Conservation (phyloP, 2,329 filamentous ascomycete species). For the Scedosporium apiospermum region DNA sequence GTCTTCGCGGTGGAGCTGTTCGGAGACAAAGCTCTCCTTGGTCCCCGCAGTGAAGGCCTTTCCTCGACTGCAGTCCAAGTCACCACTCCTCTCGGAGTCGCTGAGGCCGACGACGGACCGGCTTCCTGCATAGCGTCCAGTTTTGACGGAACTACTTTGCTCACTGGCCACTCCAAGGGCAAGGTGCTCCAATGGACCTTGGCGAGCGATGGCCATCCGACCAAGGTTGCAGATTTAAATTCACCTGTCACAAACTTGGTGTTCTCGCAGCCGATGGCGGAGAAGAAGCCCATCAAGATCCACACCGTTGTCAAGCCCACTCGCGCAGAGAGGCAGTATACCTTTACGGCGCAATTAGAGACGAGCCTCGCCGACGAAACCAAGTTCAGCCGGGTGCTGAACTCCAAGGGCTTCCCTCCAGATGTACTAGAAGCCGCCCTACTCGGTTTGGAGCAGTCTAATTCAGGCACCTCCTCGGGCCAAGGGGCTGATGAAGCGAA, state of each 20-base stretch:
- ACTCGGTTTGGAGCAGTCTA: conserved; percentile 14
- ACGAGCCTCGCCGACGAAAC: conserved; percentile 27
- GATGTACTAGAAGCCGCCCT: conserved; percentile 41
- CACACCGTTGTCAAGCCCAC: conserved; percentile 72
- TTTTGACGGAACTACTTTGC: conserved; percentile 70
- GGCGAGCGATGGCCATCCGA: conserved; percentile 56
- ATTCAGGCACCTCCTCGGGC: conserved; percentile 2
- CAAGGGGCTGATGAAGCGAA: conserved; percentile 14
- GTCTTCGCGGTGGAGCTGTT: conserved; percentile 72
- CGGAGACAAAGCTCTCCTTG: conserved; percentile 45
- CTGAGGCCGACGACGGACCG: conserved; percentile 54
- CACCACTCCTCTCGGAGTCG: conserved; percentile 42
- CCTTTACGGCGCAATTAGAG: conserved; percentile 55
- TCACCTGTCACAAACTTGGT: conserved; percentile 73
- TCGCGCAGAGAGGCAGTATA: conserved; percentile 55
- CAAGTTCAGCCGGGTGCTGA: conserved; percentile 35
- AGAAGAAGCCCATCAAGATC: conserved; percentile 33
- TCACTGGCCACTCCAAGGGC: conserved; percentile 75
- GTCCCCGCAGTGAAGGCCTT: conserved; percentile 39
- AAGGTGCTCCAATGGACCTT: conserved; percentile 76
- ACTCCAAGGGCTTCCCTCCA: conserved; percentile 34
- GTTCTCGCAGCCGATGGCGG: conserved; percentile 55
- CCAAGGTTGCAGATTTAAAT: conserved; percentile 62
- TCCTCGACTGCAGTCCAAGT: conserved; percentile 49
- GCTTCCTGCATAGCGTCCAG: conserved; percentile 62